Evolutionary conservation across 768 basidiomycete species (phyloP).

Genomic region (Mycena polygramma): DNA sequence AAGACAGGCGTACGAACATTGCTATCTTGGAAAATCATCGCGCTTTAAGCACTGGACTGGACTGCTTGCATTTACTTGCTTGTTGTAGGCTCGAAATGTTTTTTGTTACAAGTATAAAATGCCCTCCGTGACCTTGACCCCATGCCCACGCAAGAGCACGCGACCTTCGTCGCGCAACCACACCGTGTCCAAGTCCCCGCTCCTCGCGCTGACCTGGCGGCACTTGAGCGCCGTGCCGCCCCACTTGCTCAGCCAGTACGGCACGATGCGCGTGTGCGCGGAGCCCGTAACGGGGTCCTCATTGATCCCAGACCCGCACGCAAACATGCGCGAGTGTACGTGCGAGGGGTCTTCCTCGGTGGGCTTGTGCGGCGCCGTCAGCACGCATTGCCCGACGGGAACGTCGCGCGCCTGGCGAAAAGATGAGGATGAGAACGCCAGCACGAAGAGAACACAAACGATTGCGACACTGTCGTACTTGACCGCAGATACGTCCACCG

Average conservation of each 20-base stretch:
- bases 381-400: constrained; percentile 25
- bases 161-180: constrained; percentile 32
- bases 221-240: constrained; percentile 29
- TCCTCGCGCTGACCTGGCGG: constrained; percentile 27
- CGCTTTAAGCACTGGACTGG: neutral
- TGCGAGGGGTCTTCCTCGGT: constrained; percentile 27
- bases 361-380: constrained; percentile 31
- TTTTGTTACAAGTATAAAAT: constrained; percentile 12
- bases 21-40: neutral
- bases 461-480: constrained; percentile 20
- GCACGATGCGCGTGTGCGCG: constrained; percentile 36
- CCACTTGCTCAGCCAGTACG: constrained; percentile 31
- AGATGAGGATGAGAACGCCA: neutral
- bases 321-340: constrained; percentile 36
- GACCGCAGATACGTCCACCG: constrained; percentile 29
- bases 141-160: constrained; percentile 29
- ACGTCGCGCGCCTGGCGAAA: constrained; percentile 24
- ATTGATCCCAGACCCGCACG: constrained; percentile 26
- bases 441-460: neutral
- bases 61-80: neutral
- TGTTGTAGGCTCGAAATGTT: neutral
- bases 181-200: constrained; percentile 29
- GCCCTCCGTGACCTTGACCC: constrained; percentile 20
- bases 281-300: constrained; percentile 37
- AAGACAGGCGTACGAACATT: neutral